Evolutionary conservation across 1,284 basidiomycete genomes (phyloP).

Genomic region (Boletus hoseneyae): DNA sequence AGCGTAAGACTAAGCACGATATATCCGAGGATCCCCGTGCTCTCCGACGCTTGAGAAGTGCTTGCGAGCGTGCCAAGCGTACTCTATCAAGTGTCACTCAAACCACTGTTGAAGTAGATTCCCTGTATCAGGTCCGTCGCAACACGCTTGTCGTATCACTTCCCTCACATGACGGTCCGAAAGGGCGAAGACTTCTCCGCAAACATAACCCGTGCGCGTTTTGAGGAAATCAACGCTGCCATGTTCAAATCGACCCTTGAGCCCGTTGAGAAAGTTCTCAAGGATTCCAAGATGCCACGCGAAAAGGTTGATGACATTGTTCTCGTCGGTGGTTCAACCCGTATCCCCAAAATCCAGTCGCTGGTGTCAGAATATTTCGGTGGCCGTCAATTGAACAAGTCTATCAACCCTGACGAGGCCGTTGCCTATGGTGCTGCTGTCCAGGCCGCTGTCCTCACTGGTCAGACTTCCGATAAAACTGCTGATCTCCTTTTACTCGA

Average conservation of each 20-base stretch:
- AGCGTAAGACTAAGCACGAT: conserved; percentile 95
- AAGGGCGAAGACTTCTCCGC: conserved; percentile 93
- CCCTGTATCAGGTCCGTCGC: conserved; percentile 80
- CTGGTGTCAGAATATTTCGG: conserved; percentile 98
- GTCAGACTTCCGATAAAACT: conserved; percentile 95
- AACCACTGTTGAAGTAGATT: conserved; percentile 99
- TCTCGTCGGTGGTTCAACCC: conserved; percentile 98
- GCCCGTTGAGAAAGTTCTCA: conserved; percentile 98
- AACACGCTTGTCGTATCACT: background rate
- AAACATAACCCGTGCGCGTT: conserved; percentile 97
- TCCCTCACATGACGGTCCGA: conserved; percentile 8
- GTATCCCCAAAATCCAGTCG: conserved; percentile 99
- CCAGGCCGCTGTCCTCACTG: conserved; percentile 94
- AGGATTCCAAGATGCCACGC: conserved; percentile 96
- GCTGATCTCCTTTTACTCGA: conserved; percentile 94
- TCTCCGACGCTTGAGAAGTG: conserved; percentile 89
- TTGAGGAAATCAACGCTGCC: conserved; percentile 97
- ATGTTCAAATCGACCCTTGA: conserved; percentile 97
- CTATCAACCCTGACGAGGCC: conserved; percentile 95
- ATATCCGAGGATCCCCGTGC: conserved; percentile 97
- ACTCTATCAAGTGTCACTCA: conserved; percentile 97
- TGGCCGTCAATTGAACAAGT: conserved; percentile 98
- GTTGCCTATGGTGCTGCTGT: conserved; percentile 96
- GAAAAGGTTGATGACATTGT: conserved; percentile 99
- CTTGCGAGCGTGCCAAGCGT: conserved; percentile 99